A percentile compares a stretch with the other conserved stretches of the same genome.
These are phyloP conservation scores for Hirsutella rhossiliensis DNA, from an alignment of 2,329 filamentous ascomycete species.

Conservation along the genomic window DNA sequence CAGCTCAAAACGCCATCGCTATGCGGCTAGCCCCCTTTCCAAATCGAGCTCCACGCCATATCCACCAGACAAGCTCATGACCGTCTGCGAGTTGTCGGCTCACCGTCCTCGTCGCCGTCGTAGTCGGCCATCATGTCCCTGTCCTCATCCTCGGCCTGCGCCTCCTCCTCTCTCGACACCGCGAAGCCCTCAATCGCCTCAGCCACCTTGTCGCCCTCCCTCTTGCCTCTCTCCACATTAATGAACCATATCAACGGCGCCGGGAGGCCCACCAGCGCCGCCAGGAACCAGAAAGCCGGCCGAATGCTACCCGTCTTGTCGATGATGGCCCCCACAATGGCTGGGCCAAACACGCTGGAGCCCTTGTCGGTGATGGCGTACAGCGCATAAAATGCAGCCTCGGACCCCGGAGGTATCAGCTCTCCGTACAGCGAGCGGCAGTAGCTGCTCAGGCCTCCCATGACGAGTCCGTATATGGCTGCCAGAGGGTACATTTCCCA, in stretches of 20 bases:
- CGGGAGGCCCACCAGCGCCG: constrained; percentile 70
- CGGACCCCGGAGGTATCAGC: constrained; percentile 84
- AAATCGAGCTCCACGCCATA: not conserved
- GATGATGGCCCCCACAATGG: constrained; percentile 87
- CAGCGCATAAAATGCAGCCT: constrained; percentile 90
- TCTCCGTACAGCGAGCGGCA: constrained; percentile 89
- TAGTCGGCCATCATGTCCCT: constrained; percentile 9
- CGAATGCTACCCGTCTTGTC: constrained; percentile 71
- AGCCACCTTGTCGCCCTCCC: constrained; percentile 54
- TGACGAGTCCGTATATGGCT: constrained; percentile 81
- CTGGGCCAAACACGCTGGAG: constrained; percentile 83
- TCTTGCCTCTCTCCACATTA: constrained; percentile 67
- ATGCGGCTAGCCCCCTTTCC: not conserved
- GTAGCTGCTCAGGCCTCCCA: constrained; percentile 86
- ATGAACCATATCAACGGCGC: constrained; percentile 77
- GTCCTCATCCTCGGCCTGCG: constrained; percentile 1
- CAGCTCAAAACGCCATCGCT: constrained; percentile 3
- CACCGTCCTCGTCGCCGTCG: not conserved
- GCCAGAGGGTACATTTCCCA: constrained; percentile 97
- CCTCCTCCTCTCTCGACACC: constrained; percentile 16
- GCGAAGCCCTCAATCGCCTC: constrained; percentile 41
- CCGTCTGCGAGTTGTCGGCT: not conserved
- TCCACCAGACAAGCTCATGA: not conserved
- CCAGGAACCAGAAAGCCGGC: constrained; percentile 86
- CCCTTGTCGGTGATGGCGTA: constrained; percentile 98